phyloP scores from a whole-genome alignment of 2,329 filamentous ascomycete species.

The Sclerotinia spermophila region DNA sequence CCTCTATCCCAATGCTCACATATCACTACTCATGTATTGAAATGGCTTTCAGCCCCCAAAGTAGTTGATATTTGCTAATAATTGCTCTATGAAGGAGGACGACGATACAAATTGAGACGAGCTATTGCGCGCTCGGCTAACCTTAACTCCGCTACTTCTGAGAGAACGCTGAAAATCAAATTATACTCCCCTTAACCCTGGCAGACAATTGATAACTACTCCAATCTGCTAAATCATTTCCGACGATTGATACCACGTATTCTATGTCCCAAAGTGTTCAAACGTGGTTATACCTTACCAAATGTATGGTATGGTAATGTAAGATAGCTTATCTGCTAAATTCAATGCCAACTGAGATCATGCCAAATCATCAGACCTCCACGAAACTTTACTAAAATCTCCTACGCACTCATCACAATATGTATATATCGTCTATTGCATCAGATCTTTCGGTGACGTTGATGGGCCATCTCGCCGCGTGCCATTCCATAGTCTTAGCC shows the following conservation, averaged over 20 bases:
- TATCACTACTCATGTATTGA: conserved; percentile 31
- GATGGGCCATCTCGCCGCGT: not conserved
- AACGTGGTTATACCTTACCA: not conserved
- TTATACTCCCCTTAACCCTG: conserved; percentile 14
- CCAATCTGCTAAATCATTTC: conserved; percentile 9
- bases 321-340: not conserved
- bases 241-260: not conserved
- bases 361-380: conserved; percentile 1
- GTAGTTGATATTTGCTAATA: conserved; percentile 30
- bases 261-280: not conserved
- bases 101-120: conserved; percentile 26
- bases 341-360: not conserved
- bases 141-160: conserved; percentile 26
- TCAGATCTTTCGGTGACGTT: not conserved
- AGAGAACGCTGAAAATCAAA: conserved; percentile 19
- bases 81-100: conserved; percentile 32
- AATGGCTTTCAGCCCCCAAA: conserved; percentile 26
- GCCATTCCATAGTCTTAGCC: not conserved
- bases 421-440: not conserved
- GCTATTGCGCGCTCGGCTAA: conserved; percentile 19
- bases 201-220: conserved; percentile 17
- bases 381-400: not conserved
- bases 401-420: not conserved
- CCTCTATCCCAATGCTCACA: conserved; percentile 23
- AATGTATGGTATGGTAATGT: not conserved